These are phyloP conservation scores for Mitragyna speciosa DNA, from an alignment of 257 asterid genomes.

Conservation along the genomic window DNA sequence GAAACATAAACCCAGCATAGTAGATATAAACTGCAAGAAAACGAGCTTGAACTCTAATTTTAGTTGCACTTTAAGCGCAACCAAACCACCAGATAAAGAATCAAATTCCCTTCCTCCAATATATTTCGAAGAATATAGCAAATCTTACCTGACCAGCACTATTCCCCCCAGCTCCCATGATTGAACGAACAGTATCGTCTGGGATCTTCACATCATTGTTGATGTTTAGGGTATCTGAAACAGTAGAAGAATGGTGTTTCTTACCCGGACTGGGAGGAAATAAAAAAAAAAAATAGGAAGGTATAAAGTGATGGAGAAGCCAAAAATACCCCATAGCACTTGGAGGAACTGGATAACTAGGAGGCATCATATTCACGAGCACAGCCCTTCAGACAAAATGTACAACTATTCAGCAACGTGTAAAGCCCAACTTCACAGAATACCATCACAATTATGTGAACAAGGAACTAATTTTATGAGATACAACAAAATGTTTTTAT, in stretches of 20 bases:
- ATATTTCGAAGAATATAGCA: background rate
- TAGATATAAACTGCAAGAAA: background rate
- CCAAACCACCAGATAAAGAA: background rate
- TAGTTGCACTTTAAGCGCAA: conserved; percentile 1
- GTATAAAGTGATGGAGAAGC: conserved; percentile 8
- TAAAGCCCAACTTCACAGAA: conserved; percentile 1
- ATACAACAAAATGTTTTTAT: background rate
- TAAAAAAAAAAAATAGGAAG: background rate
- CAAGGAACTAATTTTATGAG: background rate
- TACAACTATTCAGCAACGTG: conserved; percentile 9
- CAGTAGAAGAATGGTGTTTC: conserved; percentile 8
- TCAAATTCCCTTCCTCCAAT: background rate
- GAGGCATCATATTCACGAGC: conserved; percentile 53
- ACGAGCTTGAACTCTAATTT: background rate
- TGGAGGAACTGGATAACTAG: conserved; percentile 52
- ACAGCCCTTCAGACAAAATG: conserved; percentile 48
- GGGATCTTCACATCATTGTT: conserved; percentile 39
- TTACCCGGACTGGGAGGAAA: background rate
- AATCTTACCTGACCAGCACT: conserved; percentile 53
- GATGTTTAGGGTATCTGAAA: conserved; percentile 47
- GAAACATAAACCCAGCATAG: background rate
- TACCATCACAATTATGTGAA: background rate
- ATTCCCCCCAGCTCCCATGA: conserved; percentile 44
- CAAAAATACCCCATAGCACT: conserved; percentile 52
- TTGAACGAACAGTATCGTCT: conserved; percentile 28